Evolutionary conservation across 768 basidiomycete species (phyloP).

Genomic region (Boletus pseudo-olivaceus): DNA sequence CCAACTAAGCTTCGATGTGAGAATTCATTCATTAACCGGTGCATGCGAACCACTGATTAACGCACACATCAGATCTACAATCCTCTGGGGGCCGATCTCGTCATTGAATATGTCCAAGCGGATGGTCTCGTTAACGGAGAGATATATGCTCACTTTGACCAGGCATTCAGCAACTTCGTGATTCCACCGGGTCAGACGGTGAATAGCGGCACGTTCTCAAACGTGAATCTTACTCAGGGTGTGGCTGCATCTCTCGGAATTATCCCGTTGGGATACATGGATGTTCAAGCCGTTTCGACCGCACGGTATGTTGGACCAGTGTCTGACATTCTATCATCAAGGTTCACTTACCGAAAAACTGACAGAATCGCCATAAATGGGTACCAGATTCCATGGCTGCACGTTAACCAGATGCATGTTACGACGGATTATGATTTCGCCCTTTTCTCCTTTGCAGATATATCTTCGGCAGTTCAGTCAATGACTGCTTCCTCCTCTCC

Average conservation of each 20-base stretch:
- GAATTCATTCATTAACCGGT: conserved; percentile 11
- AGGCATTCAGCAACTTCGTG: conserved; percentile 51
- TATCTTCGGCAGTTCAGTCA: conserved; percentile 16
- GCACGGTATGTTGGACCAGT: conserved; percentile 25
- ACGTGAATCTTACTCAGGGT: conserved; percentile 60
- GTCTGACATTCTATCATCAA: neutral
- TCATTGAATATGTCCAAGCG: conserved; percentile 54
- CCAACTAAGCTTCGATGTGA: conserved; percentile 54
- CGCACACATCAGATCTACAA: conserved; percentile 43
- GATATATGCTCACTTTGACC: conserved; percentile 57
- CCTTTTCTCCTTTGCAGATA: conserved; percentile 16
- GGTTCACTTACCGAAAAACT: neutral
- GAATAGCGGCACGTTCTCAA: conserved; percentile 54
- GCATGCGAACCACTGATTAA: neutral
- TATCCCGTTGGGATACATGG: conserved; percentile 51
- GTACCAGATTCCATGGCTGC: conserved; percentile 64
- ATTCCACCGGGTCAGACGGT: conserved; percentile 56
- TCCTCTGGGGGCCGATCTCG: conserved; percentile 54
- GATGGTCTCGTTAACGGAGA: conserved; percentile 50
- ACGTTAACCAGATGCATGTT: conserved; percentile 51
- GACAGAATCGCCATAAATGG: conserved; percentile 46
- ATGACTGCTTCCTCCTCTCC: neutral
- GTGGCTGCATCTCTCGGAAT: conserved; percentile 54
- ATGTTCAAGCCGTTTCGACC: conserved; percentile 50
- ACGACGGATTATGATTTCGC: conserved; percentile 44